Base-by-base conservation (phyloP, 2,329 filamentous ascomycete genomes). In the Sphaerulina vaccinii region DNA sequence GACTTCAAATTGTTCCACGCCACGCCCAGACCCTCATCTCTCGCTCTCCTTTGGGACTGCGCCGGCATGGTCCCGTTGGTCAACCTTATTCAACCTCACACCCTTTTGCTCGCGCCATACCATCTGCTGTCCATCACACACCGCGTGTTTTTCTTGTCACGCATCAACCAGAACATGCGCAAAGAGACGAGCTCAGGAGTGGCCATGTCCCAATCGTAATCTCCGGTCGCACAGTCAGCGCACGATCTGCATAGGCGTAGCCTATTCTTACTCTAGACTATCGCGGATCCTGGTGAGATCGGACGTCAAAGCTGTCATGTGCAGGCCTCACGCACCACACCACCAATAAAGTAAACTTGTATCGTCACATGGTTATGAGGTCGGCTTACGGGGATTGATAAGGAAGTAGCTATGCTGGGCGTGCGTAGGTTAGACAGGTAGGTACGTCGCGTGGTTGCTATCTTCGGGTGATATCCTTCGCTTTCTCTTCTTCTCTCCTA, bases 271-370 rank as follows among this genome's bases (percentile, higher is more conserved):
- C 36, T 41, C 27, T 40, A 40, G 45, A 16, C 19, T 23, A 21
- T 38, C 45, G 45, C 45, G 23, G 33, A 49, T 49, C 45, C 45
- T 22, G 36, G 45, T 22, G n/a, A 6, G 11, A 22, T 23, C 22
- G 22, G 39, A 29, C 24, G 24, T 16, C 16, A 24, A 41, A 35
- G 35, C 37, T 49, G 45, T 49, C 45, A 49, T 39, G 45, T 49
- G 45, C 45, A 49, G 45, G 45, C 35, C 32, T 35, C 23, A 33
- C 23, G 43, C 43, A 46, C 29, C 43, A 41, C 45, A 49, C 45
- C 45, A 49, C 36, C 45, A 39, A 40, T 40, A 49, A 49, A 40
- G 45, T 49, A 49, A 21, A 24, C 24, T 37, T 35, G 45, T 41
- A 41, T 18, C 45, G 32, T 49, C 45, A 49, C 35, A 36, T 37